Evolutionary conservation across 2,329 filamentous ascomycete genomes (phyloP).

Genomic region (Verticillium tricorpus): DNA sequence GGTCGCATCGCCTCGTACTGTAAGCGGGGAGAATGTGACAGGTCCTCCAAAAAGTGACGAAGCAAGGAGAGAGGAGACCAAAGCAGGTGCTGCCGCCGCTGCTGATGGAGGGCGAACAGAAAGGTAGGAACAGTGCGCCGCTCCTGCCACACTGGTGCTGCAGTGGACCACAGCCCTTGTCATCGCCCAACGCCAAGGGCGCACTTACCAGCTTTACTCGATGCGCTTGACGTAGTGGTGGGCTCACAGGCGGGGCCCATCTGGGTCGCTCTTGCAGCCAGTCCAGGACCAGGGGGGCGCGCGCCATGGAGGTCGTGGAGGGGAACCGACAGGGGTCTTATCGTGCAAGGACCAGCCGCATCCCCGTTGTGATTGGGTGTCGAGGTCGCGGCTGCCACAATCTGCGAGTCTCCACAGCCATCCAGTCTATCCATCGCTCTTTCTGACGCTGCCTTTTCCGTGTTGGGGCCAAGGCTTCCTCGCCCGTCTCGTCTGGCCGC

Average conservation of each 20-base stretch:
- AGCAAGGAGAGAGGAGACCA: no score
- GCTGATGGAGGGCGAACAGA: no score
- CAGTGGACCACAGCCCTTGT: neutral
- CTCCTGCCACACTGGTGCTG: neutral
- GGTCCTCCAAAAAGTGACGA: neutral
- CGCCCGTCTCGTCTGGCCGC: neutral
- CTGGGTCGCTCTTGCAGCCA: neutral
- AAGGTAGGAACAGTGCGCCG: neutral
- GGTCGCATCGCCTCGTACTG: neutral
- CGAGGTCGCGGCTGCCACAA: neutral
- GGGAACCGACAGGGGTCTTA: neutral
- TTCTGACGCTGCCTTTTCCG: neutral
- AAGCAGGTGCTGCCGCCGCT: no score
- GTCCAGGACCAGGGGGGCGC: neutral
- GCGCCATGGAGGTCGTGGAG: neutral
- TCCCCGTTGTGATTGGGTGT: neutral
- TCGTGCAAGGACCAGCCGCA: neutral
- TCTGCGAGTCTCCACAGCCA: neutral
- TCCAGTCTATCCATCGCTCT: neutral
- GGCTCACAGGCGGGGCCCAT: constrained; percentile 1
- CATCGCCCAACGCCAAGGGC: constrained; percentile 1
- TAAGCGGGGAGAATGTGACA: neutral
- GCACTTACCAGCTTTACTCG: neutral
- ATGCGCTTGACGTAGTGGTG: constrained; percentile 2
- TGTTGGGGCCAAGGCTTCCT: neutral